Evolutionary conservation across 78 protist species (phyloP).

Genomic region (Speleostelium caveatum): DNA sequence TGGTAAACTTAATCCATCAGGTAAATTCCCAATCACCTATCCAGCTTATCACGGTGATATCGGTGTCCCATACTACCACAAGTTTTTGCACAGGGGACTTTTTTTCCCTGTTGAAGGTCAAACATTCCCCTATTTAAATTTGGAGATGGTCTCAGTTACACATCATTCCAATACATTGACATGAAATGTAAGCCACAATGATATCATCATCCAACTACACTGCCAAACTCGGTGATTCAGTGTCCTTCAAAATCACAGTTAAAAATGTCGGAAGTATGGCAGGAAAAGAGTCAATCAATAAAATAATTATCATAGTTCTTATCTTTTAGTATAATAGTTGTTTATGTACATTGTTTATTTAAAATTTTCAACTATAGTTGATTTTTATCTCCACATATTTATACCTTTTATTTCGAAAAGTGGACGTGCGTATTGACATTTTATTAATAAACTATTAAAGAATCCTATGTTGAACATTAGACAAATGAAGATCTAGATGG

Average conservation of each 20-base stretch:
- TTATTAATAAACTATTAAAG: no score
- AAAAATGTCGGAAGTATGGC: conserved; percentile 43
- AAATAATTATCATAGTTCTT: no score
- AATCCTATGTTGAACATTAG: no score
- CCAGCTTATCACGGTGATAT: conserved; percentile 60
- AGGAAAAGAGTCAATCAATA: no score
- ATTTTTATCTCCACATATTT: no score
- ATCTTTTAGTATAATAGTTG: no score
- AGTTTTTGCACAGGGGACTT: conserved; percentile 16
- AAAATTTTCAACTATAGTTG: no score
- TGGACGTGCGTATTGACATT: no score
- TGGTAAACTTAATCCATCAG: conserved; percentile 87
- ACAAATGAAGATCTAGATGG: no score
- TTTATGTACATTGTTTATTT: no score
- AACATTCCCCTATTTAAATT: conserved; percentile 68
- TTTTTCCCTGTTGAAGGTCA: conserved; percentile 37
- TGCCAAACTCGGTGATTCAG: conserved; percentile 10
- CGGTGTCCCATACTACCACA: conserved; percentile 49
- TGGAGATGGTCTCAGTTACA: conserved; percentile 85
- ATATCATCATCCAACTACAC: conserved; percentile 36
- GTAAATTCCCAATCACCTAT: conserved; percentile 84
- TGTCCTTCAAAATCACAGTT: conserved; percentile 11
- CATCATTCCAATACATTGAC: conserved; percentile 56
- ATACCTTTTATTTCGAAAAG: no score
- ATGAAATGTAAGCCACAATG: conserved; percentile 5